Evolutionary conservation across 2,329 filamentous ascomycete species (phyloP), one percentile per base, ranked within the genome.

Genomic region (Claviceps africana): DNA sequence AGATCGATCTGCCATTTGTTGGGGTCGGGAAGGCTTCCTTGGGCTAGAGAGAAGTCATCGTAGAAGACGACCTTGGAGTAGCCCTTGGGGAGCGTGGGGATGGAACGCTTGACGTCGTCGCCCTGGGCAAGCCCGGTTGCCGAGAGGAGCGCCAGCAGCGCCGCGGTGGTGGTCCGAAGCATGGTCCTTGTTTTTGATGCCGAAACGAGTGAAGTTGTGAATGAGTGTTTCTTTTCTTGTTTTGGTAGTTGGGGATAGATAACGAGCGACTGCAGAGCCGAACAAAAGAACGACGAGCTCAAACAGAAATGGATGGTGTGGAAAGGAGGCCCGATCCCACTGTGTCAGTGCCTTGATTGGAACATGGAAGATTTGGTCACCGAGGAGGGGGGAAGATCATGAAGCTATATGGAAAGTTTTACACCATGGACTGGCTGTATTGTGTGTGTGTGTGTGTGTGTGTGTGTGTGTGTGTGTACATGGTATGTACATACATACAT

Each of bases 1-100:
- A 63, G 59, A 55, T 71, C 66, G 49, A 69, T 55, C 31, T 64
- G 62, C 73, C 73, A 77, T 58, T 70, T 73, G 15, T 62, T 59
- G 25, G 61, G 44, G 39, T 67, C 66, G 2, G 70, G 68, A 4
- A 66, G 63, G 5, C 39, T 31, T 9, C 50, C 54, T 15, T 3
- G 10, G 2, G 39, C 3, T 22, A 13, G 25, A 6, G 55, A 56
- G 50, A 65, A 65, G 56, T 65, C 58, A 46, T 65, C 62, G 51
- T 61, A 59, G 52, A 65, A 65, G 54, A 64, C 53, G 37, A 55
- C 53, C 17, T 51, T 54, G 4, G 48, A 48, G 56, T 56, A 63
- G 47, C 60, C 61, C 1, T 43, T 8, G 3, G 45, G 30, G 10
- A 33, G 8, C 21, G n/a, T 9, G 2, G 43, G n/a, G 10, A 21